A percentile compares a stretch with the other conserved stretches of the same genome.
These are phyloP conservation scores for Taiozyma onychis DNA, from an alignment of 1,139 yeast genomes.

Conservation along the genomic window DNA sequence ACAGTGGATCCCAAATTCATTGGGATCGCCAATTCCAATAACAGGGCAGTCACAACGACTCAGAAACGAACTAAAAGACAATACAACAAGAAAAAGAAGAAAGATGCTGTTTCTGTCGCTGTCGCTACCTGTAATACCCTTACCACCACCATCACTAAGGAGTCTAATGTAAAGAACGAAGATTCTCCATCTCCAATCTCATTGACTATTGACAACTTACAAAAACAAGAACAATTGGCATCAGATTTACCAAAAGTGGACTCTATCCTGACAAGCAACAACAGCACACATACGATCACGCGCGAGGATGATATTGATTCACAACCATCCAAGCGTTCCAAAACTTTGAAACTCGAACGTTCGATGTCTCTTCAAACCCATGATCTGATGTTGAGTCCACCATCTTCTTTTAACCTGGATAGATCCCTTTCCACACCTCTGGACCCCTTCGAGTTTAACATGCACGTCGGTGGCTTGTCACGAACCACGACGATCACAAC, in stretches of 20 bases:
- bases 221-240: background rate
- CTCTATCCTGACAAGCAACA: background rate
- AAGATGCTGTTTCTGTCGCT: background rate
- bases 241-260: background rate
- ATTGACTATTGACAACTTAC: conserved; percentile 9
- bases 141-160: background rate
- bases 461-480: conserved; percentile 3
- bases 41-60: conserved; percentile 4
- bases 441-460: conserved; percentile 4
- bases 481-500: conserved; percentile 17
- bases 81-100: conserved; percentile 20
- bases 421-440: conserved; percentile 8
- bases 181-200: conserved; percentile 24
- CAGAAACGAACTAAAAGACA: conserved; percentile 15
- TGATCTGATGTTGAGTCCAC: conserved; percentile 11
- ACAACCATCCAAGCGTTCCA: conserved; percentile 10
- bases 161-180: conserved; percentile 1
- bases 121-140: no score
- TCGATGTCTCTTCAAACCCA: conserved; percentile 12
- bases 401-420: conserved; percentile 7
- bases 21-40: conserved; percentile 6
- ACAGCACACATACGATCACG: conserved; percentile 1
- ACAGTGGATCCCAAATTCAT: conserved; percentile 30
- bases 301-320: conserved; percentile 3
- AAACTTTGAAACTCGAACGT: conserved; percentile 13